phyloP scores from a whole-genome alignment of 2,329 filamentous ascomycete genomes.

The Exophiala viscosa region DNA sequence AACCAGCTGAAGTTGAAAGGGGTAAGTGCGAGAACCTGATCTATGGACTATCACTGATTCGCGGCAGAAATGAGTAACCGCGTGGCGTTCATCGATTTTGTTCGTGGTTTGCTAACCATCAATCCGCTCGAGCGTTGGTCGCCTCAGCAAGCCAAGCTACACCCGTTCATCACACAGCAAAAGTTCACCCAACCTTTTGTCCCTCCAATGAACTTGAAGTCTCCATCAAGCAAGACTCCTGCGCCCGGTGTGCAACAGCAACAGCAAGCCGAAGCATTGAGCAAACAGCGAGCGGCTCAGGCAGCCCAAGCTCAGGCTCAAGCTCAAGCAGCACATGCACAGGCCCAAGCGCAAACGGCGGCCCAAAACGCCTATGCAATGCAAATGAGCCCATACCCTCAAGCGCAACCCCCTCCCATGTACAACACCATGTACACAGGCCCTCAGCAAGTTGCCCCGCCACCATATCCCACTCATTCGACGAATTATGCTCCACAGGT shows the following conservation, averaged over 20 bases:
- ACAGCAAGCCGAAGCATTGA: conserved; percentile 87
- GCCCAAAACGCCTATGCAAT: conserved; percentile 66
- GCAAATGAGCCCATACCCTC: conserved; percentile 54
- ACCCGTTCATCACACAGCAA: conserved; percentile 97
- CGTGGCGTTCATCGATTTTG: conserved; percentile 96
- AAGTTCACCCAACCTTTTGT: conserved; percentile 97
- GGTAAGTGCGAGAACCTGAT: conserved; percentile 54
- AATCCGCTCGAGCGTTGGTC: conserved; percentile 97
- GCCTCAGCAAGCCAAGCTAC: conserved; percentile 92
- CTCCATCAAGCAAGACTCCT: conserved; percentile 80
- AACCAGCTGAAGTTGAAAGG: conserved; percentile 91
- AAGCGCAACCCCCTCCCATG: conserved; percentile 57
- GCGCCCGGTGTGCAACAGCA: conserved; percentile 94
- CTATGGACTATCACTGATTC: conserved; percentile 23
- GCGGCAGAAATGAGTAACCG: conserved; percentile 92
- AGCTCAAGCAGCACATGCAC: conserved; percentile 46
- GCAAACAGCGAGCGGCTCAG: conserved; percentile 75
- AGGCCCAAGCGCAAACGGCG: conserved; percentile 62
- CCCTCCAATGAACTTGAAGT: conserved; percentile 93
- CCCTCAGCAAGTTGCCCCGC: conserved; percentile 66
- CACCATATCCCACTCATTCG: conserved; percentile 72
- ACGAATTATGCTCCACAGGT: conserved; percentile 68
- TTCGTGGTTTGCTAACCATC: conserved; percentile 85
- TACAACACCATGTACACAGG: conserved; percentile 75
- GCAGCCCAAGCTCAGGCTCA: conserved; percentile 48